Evolutionary conservation across 2,329 filamentous ascomycete genomes (phyloP), one percentile per base, ranked within the genome.

Genomic region (Penicillium psychrosexuale): DNA sequence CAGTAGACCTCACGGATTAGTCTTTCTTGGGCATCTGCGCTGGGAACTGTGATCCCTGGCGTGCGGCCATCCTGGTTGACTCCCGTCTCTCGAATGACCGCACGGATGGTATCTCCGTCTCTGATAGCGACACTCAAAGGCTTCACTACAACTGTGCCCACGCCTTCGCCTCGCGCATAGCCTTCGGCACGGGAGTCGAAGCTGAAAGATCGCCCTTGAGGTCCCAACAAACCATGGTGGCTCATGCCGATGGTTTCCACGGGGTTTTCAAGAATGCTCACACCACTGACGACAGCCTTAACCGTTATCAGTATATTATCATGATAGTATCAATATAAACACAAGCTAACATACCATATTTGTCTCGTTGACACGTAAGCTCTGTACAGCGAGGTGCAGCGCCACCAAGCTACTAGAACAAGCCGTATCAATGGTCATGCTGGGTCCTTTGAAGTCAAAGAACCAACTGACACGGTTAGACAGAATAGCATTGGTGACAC

Each of bases 21-120:
- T 17, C 56, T 58, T 49, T 69, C 70, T 48, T 77, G 75, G 0
- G 71, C 65, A 4, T 64, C 60, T 1, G 57, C 50, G 47, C 58
- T 79, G 0, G 79, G 79, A 46, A 75, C 67, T 0, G 77, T 77
- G 28, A 81, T 76, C 1, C 77, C 76, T 7, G 72, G 66, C 0
- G 78, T 78, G 17, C 61, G 63, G 2, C 71, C 71, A 56, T 72
- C 69, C 22, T 57, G 53, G 40, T 71, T 72, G 17, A 64, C 54
- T 2, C 59, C 63, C 1, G 67, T 68, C 22, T 60, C 59, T 3
- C 71, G 61, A 44, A 75, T 69, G 1, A 75, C 62, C 4, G 66
- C 69, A 5, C 71, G 61, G 17, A 75, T 66, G 2, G 70, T 61
- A 58, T 74, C 64, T 7, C 67, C 65, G 44, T 73, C 72, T 45